These are phyloP conservation scores for Rhodotorula sp. DNA, from an alignment of 1,284 basidiomycete genomes.

Conservation along the genomic window DNA sequence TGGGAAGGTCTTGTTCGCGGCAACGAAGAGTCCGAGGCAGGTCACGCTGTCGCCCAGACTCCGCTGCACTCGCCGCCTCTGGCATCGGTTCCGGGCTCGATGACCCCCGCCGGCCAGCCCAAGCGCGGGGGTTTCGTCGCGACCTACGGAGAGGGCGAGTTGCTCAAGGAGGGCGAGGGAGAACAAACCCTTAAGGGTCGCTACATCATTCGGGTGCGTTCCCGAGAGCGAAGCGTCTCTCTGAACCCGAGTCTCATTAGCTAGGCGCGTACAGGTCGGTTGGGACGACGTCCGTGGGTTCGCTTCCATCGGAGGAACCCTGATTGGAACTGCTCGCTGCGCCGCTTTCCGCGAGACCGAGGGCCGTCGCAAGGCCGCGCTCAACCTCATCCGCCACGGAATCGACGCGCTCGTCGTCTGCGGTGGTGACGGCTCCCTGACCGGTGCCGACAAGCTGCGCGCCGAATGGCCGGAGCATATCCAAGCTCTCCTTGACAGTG, in stretches of 20 bases:
- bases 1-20: slow-evolving; percentile 83
- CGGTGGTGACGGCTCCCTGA: slow-evolving; percentile 93
- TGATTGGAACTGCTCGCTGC: slow-evolving; percentile 93
- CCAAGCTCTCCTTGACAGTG: slow-evolving; percentile 62
- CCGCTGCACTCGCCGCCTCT: slow-evolving; percentile 2
- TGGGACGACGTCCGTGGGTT: slow-evolving; percentile 98
- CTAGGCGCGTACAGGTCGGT: slow-evolving; percentile 62
- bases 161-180: slow-evolving; percentile 85
- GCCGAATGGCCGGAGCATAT: slow-evolving; percentile 89
- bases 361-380: slow-evolving; percentile 79
- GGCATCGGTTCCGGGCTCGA: slow-evolving; percentile 14
- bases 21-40: slow-evolving; percentile 47
- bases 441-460: slow-evolving; percentile 90
- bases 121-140: slow-evolving; percentile 41
- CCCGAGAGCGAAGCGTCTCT: too few relatives aligned
- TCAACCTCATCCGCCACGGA: slow-evolving; percentile 90
- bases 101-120: slow-evolving; percentile 2
- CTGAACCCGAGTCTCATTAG: not conserved
- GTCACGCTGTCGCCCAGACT: not conserved
- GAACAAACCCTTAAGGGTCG: slow-evolving; percentile 77
- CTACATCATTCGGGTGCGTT: slow-evolving; percentile 72
- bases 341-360: slow-evolving; percentile 80
- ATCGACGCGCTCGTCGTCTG: slow-evolving; percentile 96
- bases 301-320: slow-evolving; percentile 84
- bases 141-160: slow-evolving; percentile 85